These are phyloP conservation scores for Paramecium pentaurelia DNA, from an alignment of 73 alveolate genomes.

Conservation along the genomic window DNA sequence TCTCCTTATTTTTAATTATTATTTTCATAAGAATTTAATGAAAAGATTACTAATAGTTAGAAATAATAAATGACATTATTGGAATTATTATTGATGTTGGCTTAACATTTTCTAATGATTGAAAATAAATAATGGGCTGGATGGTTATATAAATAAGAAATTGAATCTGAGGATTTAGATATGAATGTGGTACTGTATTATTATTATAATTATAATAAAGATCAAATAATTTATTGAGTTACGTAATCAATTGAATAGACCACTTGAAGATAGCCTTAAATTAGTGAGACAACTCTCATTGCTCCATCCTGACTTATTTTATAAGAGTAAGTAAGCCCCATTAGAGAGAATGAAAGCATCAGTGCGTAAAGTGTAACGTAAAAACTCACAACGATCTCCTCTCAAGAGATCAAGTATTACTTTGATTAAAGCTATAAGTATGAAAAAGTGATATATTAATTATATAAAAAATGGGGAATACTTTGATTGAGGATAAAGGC, in stretches of 20 bases:
- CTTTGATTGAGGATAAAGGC: slow-evolving; percentile 9
- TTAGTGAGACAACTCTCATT: neutral
- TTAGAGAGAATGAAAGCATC: neutral
- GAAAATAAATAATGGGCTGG: neutral
- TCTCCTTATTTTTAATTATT: neutral
- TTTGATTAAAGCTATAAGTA: slow-evolving; percentile 9
- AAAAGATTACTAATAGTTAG: neutral
- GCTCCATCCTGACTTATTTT: neutral
- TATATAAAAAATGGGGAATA: slow-evolving; percentile 34
- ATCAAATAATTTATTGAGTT: neutral
- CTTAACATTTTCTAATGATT: neutral
- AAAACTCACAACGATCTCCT: slow-evolving; percentile 13
- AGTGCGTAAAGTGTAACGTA: neutral
- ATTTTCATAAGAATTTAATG: neutral
- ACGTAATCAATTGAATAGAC: neutral
- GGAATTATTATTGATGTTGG: neutral
- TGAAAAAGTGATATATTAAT: neutral
- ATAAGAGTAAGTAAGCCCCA: neutral
- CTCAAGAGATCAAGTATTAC: slow-evolving; percentile 20
- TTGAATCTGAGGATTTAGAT: neutral
- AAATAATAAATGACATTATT: neutral
- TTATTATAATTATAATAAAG: neutral
- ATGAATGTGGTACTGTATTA: neutral
- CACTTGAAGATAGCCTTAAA: neutral
- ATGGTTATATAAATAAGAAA: neutral